Base-by-base conservation (phyloP, 352 stramenopile species). In the Globisporangium spiculum region DNA sequence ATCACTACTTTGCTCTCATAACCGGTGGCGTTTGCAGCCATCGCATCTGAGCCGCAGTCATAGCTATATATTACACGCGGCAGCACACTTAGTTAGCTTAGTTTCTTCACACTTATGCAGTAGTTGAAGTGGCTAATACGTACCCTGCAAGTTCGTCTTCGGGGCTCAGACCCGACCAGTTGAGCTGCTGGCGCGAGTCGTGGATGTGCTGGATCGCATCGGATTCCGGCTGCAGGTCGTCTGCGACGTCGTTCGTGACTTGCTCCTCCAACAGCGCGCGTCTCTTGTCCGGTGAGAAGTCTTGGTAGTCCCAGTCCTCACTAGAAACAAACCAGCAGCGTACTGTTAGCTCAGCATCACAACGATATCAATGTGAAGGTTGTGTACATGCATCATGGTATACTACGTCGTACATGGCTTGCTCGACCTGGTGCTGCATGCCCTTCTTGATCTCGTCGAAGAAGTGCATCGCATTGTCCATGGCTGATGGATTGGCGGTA, bases 221-320 rank as follows among this genome's bases (percentile, higher is more conserved):
- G n/a, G 59, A 56, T 57, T 89, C 82, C 1, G 72, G 72, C 1
- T 65, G 46, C 3, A 67, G 63, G 22, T 81, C 78, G 24, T 90
- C 79, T 0, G 68, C 67, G 16, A 75, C 66, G 36, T 86, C 80
- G 52, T 65, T 67, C 22, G 70, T 62, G 65, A 86, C 73, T 54
- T 88, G 77, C 54, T 85, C 78, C 4, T 88, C 82, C 0, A 90
- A 74, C 52, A 90, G 65, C 16, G 82, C 76, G 36, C 73, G 81
- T n/a, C 82, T 74, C 71, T 86, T 88, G 67, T 90, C 82, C 0
- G 80, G 82, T 4, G 80, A 83, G 55, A 90, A 90, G 66, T 87
- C 79, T 64, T 89, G 82, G 63, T 84, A 90, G 69, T 90, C 82
- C 82, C 82, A 90, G 60, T 89, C 80, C 69, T 90, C 80, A 71